Conservation (phyloP, 2,329 filamentous ascomycete genomes). For the Neonectria ditissima region DNA sequence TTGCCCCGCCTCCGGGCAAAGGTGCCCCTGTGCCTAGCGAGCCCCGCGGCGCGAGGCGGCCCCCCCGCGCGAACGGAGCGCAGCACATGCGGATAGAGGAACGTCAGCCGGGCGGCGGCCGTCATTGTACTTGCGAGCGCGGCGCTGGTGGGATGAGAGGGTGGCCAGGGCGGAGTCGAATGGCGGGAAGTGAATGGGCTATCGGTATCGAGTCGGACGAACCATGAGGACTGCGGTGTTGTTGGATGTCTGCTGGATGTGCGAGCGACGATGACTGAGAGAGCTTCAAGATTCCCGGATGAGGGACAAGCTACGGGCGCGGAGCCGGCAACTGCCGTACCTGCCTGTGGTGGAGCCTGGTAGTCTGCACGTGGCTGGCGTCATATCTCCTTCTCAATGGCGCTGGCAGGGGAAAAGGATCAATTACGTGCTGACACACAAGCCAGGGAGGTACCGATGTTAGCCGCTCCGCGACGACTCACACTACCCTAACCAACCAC, state of each 20-base stretch:
- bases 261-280: conserved; percentile 6
- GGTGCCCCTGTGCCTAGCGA: conserved; percentile 55
- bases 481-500: conserved; percentile 15
- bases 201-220: conserved; percentile 28
- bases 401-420: conserved; percentile 6
- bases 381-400: conserved; percentile 28
- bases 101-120: conserved; percentile 72
- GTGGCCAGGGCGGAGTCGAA: not conserved
- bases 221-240: conserved; percentile 30
- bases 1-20: conserved; percentile 70
- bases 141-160: conserved; percentile 15
- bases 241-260: conserved; percentile 13
- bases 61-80: conserved; percentile 55
- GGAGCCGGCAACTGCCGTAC: conserved; percentile 40
- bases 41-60: conserved; percentile 54
- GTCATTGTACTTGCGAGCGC: conserved; percentile 62
- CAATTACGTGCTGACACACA: conserved; percentile 14
- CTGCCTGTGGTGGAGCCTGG: conserved; percentile 30
- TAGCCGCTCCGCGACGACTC: conserved; percentile 32
- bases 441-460: conserved; percentile 30
- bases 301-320: conserved; percentile 29
- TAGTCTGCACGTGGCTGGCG: conserved; percentile 44
- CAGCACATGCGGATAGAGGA: conserved; percentile 76
- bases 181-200: conserved; percentile 15
- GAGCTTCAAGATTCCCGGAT: conserved; percentile 12